phyloP scores from a whole-genome alignment of 345 rosid species.

The Lumnitzera racemosa region DNA sequence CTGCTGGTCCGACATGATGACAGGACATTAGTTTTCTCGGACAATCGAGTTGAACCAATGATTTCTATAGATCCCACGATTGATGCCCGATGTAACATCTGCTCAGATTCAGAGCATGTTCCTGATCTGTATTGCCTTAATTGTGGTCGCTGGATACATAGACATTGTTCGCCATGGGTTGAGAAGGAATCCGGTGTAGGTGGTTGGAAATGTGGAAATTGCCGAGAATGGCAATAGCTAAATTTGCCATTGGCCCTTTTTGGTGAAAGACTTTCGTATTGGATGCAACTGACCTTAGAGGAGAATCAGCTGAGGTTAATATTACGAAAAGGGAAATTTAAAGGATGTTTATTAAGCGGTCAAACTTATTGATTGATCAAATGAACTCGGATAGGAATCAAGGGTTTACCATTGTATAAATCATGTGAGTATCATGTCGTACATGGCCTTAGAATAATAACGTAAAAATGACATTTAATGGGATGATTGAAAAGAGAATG shows the following conservation, averaged over 20 bases:
- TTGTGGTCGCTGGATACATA: constrained; percentile 58
- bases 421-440: no score
- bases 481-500: no score
- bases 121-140: constrained; percentile 58
- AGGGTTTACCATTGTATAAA: no score
- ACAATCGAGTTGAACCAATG: constrained; percentile 16
- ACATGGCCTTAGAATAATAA: no score
- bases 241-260: not conserved
- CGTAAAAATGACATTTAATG: no score
- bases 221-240: constrained; percentile 67
- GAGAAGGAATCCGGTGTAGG: constrained; percentile 29
- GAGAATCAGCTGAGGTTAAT: no score
- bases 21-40: constrained; percentile 13
- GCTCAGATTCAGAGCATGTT: constrained; percentile 41
- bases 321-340: no score
- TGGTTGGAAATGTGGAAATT: constrained; percentile 78
- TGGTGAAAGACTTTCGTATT: not conserved
- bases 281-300: no score
- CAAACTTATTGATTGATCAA: no score
- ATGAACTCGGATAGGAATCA: no score
- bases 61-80: constrained; percentile 9
- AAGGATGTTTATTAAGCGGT: no score
- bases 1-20: constrained; percentile 9
- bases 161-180: constrained; percentile 74
- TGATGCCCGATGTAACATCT: constrained; percentile 40